A percentile compares a stretch with the other conserved stretches of the same genome.
phyloP scores from a whole-genome alignment of 345 rosid species.

The Corymbia maculata region DNA sequence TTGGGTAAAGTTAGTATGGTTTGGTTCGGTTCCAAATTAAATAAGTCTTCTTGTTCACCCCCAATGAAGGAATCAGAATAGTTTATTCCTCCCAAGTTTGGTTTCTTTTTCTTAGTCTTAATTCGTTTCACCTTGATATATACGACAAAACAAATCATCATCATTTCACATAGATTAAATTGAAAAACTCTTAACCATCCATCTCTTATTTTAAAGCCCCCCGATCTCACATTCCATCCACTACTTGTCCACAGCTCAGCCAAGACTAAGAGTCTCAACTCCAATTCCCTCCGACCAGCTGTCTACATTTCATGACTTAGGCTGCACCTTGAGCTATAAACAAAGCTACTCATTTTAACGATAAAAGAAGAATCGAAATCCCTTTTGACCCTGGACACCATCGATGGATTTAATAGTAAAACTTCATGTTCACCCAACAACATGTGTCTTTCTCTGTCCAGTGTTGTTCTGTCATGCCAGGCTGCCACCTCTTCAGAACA shows the following conservation, averaged over 20 bases:
- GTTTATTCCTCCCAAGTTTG: not conserved
- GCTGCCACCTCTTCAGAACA: not conserved
- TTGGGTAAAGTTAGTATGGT: accelerated
- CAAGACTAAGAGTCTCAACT: not conserved
- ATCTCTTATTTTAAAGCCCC: not conserved
- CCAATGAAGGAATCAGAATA: accelerated
- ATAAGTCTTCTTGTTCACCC: accelerated
- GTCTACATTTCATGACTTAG: not conserved
- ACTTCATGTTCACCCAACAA: not conserved
- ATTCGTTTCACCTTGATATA: not conserved
- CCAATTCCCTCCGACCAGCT: not conserved
- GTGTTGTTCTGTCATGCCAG: not conserved
- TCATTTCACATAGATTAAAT: not conserved
- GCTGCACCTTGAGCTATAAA: not conserved
- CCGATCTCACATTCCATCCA: not conserved
- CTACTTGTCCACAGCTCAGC: not conserved
- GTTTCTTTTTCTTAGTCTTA: not conserved
- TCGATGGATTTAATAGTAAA: not conserved
- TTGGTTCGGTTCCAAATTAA: not conserved
- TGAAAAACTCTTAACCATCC: not conserved
- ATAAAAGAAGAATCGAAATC: not conserved
- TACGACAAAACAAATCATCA: not conserved
- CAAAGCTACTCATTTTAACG: not conserved
- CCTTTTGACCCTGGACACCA: not conserved
- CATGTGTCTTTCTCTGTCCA: not conserved